phyloP scores from a whole-genome alignment of 495 filamentous ascomycete genomes.

The Aspergillus ostianus region DNA sequence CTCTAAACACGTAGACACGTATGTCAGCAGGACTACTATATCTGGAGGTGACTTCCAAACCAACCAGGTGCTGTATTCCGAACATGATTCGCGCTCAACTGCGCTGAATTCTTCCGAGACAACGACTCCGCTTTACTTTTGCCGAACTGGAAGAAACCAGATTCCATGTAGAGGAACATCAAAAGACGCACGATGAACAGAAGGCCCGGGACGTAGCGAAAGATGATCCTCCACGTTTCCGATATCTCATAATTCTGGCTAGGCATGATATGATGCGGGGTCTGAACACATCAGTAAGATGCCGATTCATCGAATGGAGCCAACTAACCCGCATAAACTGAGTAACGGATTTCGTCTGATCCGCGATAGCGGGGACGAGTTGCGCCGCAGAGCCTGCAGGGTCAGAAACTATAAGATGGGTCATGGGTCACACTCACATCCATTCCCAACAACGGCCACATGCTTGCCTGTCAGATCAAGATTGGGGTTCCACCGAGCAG shows the following conservation, averaged over 20 bases:
- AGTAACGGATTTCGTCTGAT: slow-evolving; percentile 10
- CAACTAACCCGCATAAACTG: slow-evolving; percentile 18
- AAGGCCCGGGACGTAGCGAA: slow-evolving; percentile 11
- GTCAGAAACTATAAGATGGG: no score
- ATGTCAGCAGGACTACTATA: no score
- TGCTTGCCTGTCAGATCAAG: no score
- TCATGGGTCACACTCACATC: no score
- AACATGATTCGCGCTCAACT: slow-evolving; percentile 9
- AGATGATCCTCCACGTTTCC: slow-evolving; percentile 4
- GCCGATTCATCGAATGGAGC: no score
- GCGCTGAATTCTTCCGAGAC: slow-evolving; percentile 5
- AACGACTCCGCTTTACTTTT: slow-evolving; percentile 9
- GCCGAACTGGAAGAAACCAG: slow-evolving; percentile 13
- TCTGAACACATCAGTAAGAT: slow-evolving; percentile 1
- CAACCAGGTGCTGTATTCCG: slow-evolving; percentile 13
- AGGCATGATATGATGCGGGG: slow-evolving; percentile 15
- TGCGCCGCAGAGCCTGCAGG: slow-evolving; percentile 14
- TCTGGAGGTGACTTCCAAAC: not conserved
- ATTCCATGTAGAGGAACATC: slow-evolving; percentile 19
- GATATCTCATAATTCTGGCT: slow-evolving; percentile 9
- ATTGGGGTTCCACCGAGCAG: no score
- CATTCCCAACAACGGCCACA: no score
- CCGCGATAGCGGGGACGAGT: slow-evolving; percentile 13
- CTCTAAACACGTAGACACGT: not conserved
- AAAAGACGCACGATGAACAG: slow-evolving; percentile 14